Conservation (phyloP, 495 filamentous ascomycete species). For the Penicillium turbatum region DNA sequence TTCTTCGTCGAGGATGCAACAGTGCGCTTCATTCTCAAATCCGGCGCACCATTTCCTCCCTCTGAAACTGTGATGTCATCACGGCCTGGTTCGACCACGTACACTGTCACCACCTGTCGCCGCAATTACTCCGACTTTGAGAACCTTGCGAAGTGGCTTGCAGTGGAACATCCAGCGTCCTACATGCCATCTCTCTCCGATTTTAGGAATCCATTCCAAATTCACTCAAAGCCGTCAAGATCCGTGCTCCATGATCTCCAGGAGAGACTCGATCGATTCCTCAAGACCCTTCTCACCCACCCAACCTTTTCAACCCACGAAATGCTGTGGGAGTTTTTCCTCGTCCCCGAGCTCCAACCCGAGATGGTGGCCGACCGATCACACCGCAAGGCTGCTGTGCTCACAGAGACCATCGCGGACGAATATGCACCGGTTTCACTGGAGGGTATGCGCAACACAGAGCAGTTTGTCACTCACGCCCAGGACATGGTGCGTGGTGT, state of each 20-base stretch:
- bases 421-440: constrained; percentile 69
- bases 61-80: constrained; percentile 36
- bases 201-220: constrained; percentile 82
- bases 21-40: constrained; percentile 89
- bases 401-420: constrained; percentile 78
- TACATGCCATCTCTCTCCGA: constrained; percentile 82
- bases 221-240: constrained; percentile 85
- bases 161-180: constrained; percentile 88
- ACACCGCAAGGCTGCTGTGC: constrained; percentile 74
- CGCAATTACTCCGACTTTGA: constrained; percentile 90
- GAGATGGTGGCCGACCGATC: constrained; percentile 87
- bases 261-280: constrained; percentile 76
- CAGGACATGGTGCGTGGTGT: constrained; percentile 81
- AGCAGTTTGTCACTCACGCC: constrained; percentile 85
- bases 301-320: constrained; percentile 96
- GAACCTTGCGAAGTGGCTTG: constrained; percentile 80
- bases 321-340: constrained; percentile 98
- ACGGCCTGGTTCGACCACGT: constrained; percentile 51
- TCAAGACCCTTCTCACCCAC: constrained; percentile 80
- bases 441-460: constrained; percentile 84
- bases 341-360: constrained; percentile 89
- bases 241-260: constrained; percentile 85
- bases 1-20: constrained; percentile 98
- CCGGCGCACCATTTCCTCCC: constrained; percentile 56
- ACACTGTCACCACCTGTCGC: constrained; percentile 90